phyloP scores from a whole-genome alignment of 2,329 filamentous ascomycete genomes.

The Arthrinium puccinioides region DNA sequence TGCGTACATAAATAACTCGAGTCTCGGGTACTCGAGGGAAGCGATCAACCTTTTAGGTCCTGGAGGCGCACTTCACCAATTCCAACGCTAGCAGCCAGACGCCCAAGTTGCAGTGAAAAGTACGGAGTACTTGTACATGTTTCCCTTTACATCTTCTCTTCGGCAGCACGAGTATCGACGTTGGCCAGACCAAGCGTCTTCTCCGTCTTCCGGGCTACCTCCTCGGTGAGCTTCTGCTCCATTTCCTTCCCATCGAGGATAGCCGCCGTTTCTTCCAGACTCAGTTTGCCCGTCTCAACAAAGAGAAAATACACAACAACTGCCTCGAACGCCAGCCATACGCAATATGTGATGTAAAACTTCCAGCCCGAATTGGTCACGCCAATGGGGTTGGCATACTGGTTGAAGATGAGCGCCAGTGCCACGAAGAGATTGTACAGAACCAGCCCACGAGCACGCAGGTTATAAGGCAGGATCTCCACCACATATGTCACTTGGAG shows the following conservation, averaged over 20 bases:
- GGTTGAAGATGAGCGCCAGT: constrained; percentile 15
- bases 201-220: constrained; percentile 8
- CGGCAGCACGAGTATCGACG: background rate
- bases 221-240: constrained; percentile 6
- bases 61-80: too few species aligned
- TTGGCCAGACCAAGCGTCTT: constrained; percentile 5
- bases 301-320: constrained; percentile 23
- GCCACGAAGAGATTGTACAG: constrained; percentile 21
- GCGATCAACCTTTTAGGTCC: too few species aligned
- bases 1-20: too few species aligned
- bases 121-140: too few species aligned
- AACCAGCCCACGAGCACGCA: constrained; percentile 13
- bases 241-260: constrained; percentile 21
- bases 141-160: too few species aligned
- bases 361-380: constrained; percentile 13
- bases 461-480: constrained; percentile 26
- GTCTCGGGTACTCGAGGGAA: too few species aligned
- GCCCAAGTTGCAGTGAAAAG: too few species aligned
- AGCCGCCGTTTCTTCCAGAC: constrained; percentile 28
- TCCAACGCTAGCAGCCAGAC: too few species aligned
- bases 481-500: constrained; percentile 23
- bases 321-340: constrained; percentile 12
- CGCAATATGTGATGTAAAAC: constrained; percentile 15
- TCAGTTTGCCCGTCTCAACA: constrained; percentile 32
- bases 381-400: constrained; percentile 16